A percentile compares a stretch with the other conserved stretches of the same genome.
Conservation (phyloP, 177 flowering plant species). For the Vitis hybrid region DNA sequence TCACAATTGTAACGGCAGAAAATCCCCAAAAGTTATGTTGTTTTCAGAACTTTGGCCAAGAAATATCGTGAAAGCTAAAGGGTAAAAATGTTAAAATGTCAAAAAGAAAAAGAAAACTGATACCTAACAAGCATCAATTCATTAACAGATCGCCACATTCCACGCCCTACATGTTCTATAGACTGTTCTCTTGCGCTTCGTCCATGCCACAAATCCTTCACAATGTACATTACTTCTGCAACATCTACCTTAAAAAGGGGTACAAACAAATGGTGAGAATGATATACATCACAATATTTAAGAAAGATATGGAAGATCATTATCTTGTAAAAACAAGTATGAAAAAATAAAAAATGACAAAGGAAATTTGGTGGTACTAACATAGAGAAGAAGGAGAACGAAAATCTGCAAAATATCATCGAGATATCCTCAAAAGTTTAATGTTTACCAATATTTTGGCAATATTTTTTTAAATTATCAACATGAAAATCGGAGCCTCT, state of each 20-base stretch:
- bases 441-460: too few species aligned
- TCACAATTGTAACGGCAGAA: not conserved
- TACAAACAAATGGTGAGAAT: slow-evolving; percentile 4
- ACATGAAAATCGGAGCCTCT: too few species aligned
- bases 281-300: not conserved
- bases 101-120: not conserved
- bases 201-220: slow-evolving; percentile 92
- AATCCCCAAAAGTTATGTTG: not conserved
- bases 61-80: not conserved
- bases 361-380: not conserved
- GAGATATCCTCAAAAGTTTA: not conserved
- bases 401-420: not conserved
- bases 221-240: slow-evolving; percentile 86
- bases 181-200: slow-evolving; percentile 79
- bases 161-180: slow-evolving; percentile 75
- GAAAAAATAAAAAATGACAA: not conserved
- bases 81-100: not conserved
- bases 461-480: too few species aligned
- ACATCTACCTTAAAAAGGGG: slow-evolving; percentile 66
- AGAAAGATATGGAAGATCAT: not conserved
- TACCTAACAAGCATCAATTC: slow-evolving; percentile 95
- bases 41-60: not conserved
- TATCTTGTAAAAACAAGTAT: too few species aligned
- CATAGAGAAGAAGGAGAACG: not conserved
- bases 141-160: slow-evolving; percentile 93